Conservation (phyloP, 176 grass and related monocot species). For the Musa acuminata region DNA sequence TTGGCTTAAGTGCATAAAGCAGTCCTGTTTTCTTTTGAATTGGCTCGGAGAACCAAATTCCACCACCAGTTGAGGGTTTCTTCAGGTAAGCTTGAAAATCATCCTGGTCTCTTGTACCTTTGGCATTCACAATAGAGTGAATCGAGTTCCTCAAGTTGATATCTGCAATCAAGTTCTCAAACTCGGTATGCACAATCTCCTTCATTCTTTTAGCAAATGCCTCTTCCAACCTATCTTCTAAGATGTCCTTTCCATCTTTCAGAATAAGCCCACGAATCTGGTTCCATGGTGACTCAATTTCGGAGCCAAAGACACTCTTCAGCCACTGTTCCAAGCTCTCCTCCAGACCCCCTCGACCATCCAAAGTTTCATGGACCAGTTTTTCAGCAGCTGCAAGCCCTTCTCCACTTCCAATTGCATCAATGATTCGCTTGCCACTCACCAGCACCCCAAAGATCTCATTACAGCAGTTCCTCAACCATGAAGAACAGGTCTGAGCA, state of each 20-base stretch:
- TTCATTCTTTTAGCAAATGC: slow-evolving; percentile 78
- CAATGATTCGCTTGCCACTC: slow-evolving; percentile 45
- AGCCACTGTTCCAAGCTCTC: slow-evolving; percentile 86
- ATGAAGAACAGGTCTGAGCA: slow-evolving; percentile 47
- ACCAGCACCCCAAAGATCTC: slow-evolving; percentile 59
- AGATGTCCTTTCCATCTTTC: slow-evolving; percentile 82
- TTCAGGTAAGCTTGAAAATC: slow-evolving; percentile 50
- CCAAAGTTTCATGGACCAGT: slow-evolving; percentile 51
- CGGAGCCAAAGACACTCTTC: slow-evolving; percentile 78
- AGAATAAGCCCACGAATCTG: slow-evolving; percentile 75
- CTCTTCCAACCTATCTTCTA: slow-evolving; percentile 77
- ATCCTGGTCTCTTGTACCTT: slow-evolving; percentile 29
- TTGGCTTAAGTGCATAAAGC: slow-evolving; percentile 66
- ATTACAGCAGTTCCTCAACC: slow-evolving; percentile 68
- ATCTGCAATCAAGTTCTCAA: slow-evolving; percentile 44
- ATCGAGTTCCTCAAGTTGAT: slow-evolving; percentile 61
- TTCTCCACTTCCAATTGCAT: slow-evolving; percentile 56
- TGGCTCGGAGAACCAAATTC: slow-evolving; percentile 86
- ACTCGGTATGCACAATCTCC: slow-evolving; percentile 65
- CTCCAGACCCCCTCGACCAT: slow-evolving; percentile 60
- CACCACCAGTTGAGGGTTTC: slow-evolving; percentile 44
- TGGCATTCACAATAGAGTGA: slow-evolving; percentile 37
- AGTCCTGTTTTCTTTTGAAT: slow-evolving; percentile 80
- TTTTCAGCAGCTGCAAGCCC: slow-evolving; percentile 59
- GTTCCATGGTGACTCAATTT: slow-evolving; percentile 90